Evolutionary conservation across 805 yeast genomes (phyloP).

Genomic region (Saturnispora ahearnii): DNA sequence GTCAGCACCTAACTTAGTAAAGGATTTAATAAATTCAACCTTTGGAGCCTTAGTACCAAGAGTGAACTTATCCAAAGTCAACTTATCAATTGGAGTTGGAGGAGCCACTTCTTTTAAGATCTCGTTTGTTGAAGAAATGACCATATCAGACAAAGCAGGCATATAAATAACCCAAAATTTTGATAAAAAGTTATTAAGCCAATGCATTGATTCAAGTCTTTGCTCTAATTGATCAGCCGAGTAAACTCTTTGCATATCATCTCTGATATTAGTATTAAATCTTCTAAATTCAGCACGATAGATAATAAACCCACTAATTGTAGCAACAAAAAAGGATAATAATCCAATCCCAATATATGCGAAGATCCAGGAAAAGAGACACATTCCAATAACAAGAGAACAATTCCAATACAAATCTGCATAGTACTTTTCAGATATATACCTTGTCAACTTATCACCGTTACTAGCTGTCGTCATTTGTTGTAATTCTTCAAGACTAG

Average conservation of each 20-base stretch:
- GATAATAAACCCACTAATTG: constrained; percentile 53
- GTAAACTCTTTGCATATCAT: constrained; percentile 59
- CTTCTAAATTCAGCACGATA: constrained; percentile 69
- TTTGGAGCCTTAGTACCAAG: constrained; percentile 76
- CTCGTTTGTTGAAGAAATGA: constrained; percentile 59
- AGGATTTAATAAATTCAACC: constrained; percentile 62
- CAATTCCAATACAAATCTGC: constrained; percentile 70
- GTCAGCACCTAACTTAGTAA: constrained; percentile 58
- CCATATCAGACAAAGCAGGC: constrained; percentile 77
- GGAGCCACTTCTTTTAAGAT: constrained; percentile 64
- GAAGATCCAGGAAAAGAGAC: constrained; percentile 60
- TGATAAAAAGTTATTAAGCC: constrained; percentile 69
- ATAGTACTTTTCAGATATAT: constrained; percentile 58
- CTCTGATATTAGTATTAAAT: constrained; percentile 64
- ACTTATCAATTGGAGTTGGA: constrained; percentile 71
- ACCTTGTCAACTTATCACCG: constrained; percentile 39
- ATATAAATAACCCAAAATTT: constrained; percentile 84
- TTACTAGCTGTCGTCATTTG: constrained; percentile 13
- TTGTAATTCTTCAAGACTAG: constrained; percentile 14
- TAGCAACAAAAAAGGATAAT: constrained; percentile 50
- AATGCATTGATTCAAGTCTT: constrained; percentile 64
- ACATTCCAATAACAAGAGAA: constrained; percentile 54
- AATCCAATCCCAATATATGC: constrained; percentile 59
- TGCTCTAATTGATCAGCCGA: constrained; percentile 58
- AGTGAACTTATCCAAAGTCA: constrained; percentile 68